Conservation (phyloP, 257 asterid species). For the Solanum phureja region DNA sequence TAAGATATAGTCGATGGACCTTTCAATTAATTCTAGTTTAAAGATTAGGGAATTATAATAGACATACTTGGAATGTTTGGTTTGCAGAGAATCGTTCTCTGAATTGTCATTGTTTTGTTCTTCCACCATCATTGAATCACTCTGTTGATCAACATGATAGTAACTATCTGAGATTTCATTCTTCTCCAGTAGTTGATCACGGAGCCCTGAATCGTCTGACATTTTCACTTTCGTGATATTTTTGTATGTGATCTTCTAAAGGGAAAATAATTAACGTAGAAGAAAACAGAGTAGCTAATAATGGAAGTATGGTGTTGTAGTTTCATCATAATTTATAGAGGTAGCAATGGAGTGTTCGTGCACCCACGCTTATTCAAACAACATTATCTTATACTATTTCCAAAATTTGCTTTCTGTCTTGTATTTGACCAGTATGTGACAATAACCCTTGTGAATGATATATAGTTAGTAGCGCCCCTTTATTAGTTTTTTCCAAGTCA, state of each 20-base stretch:
- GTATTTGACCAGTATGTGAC: not conserved
- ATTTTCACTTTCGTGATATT: not conserved
- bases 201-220: not conserved
- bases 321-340: not conserved
- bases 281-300: not conserved
- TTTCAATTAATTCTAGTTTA: not conserved
- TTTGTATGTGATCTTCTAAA: not conserved
- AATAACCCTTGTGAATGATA: not conserved
- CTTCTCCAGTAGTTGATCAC: not conserved
- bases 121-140: not conserved
- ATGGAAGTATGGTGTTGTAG: not conserved
- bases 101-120: not conserved
- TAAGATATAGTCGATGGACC: not conserved
- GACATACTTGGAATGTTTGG: not conserved
- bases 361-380: not conserved
- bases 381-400: not conserved
- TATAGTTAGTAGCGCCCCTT: not conserved
- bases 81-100: not conserved
- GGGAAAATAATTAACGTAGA: not conserved
- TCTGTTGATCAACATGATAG: not conserved
- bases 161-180: not conserved
- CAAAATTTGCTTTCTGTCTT: not conserved
- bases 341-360: not conserved
- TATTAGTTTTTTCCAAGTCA: not conserved
- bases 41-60: not conserved